Evolutionary conservation across 2,329 filamentous ascomycete genomes (phyloP).

Genomic region (Colletotrichum incanum): DNA sequence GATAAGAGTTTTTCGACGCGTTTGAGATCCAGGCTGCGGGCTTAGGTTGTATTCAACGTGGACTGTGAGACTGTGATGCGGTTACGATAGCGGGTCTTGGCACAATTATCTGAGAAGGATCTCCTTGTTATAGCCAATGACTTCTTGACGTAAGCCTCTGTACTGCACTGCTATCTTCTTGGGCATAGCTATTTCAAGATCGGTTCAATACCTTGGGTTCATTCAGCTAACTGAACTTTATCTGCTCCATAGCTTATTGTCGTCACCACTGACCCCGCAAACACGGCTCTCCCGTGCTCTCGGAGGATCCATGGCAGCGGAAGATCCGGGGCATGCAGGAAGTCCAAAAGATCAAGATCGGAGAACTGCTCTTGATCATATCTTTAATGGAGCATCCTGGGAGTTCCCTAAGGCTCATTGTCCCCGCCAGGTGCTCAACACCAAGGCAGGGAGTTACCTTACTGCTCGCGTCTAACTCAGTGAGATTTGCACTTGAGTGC

Average conservation of each 20-base stretch:
- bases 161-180: background rate
- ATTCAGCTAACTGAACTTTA: background rate
- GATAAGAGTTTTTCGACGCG: background rate
- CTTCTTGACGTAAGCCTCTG: background rate
- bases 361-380: background rate
- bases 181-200: background rate
- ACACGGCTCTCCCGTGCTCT: background rate
- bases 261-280: background rate
- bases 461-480: no score
- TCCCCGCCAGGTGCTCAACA: accelerated
- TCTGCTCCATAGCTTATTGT: background rate
- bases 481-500: background rate
- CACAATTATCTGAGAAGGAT: background rate
- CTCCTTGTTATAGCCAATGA: background rate
- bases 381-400: no score
- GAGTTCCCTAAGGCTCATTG: background rate
- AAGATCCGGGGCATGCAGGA: background rate
- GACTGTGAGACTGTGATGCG: background rate
- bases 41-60: background rate
- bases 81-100: background rate
- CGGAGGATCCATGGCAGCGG: background rate
- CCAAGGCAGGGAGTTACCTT: background rate
- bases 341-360: background rate
- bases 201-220: accelerated
- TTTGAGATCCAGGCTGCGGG: background rate